These are phyloP conservation scores for Flaveria floridana DNA, from an alignment of 140 eudicot species.

Conservation along the genomic window DNA sequence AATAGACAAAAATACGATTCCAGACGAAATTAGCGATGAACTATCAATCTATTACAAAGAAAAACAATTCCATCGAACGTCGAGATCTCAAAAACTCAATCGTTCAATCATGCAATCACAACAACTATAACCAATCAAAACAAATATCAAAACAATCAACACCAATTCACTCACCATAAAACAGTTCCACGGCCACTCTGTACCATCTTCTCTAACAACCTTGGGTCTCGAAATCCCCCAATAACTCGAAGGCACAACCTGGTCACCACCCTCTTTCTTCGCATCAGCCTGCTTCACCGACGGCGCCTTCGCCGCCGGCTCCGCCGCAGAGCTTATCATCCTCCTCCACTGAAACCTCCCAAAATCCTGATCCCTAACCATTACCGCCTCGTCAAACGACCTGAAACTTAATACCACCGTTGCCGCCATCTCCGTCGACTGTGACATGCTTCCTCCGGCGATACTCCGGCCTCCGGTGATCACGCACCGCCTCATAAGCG, in stretches of 20 bases:
- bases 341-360: slow-evolving; percentile 42
- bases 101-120: slow-evolving; percentile 1
- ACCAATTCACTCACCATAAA: slow-evolving; percentile 57
- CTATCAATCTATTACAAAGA: not conserved
- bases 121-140: slow-evolving; percentile 1
- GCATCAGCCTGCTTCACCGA: slow-evolving; percentile 33
- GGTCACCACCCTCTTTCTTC: slow-evolving; percentile 36
- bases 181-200: slow-evolving; percentile 98
- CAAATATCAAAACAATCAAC: not conserved
- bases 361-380: slow-evolving; percentile 29
- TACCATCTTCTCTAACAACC: slow-evolving; percentile 68
- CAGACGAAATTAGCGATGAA: not conserved
- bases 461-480: slow-evolving; percentile 37
- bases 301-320: slow-evolving; percentile 33
- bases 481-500: slow-evolving; percentile 40
- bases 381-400: slow-evolving; percentile 38
- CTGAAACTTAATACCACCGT: slow-evolving; percentile 10
- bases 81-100: slow-evolving; percentile 11
- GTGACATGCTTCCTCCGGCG: slow-evolving; percentile 25
- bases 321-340: slow-evolving; percentile 52
- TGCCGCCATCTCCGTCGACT: slow-evolving; percentile 28
- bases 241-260: slow-evolving; percentile 50
- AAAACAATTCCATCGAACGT: not conserved
- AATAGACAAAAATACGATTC: not conserved
- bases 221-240: slow-evolving; percentile 73